These are phyloP conservation scores for Pestalotiopsis sp. DNA, from an alignment of 2,329 filamentous ascomycete genomes.

Conservation along the genomic window DNA sequence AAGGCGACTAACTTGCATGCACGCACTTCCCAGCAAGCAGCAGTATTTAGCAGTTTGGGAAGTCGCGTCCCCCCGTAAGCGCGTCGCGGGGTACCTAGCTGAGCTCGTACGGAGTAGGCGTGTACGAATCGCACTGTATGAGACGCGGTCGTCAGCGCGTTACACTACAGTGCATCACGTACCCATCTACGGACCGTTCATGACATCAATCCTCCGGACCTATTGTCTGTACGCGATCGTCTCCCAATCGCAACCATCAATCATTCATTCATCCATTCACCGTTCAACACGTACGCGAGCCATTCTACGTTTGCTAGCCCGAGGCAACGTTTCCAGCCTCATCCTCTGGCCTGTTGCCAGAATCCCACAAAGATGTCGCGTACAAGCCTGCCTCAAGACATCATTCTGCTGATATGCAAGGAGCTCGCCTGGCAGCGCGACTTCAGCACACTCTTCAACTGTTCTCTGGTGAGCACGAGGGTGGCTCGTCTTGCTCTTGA, in stretches of 20 bases:
- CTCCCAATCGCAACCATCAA: neutral
- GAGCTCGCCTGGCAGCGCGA: constrained; percentile 57
- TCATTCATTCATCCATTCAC: no score
- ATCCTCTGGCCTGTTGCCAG: neutral
- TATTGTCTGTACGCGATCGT: neutral
- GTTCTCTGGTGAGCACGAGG: constrained; percentile 53
- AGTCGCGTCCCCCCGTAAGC: constrained; percentile 12
- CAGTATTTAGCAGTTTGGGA: neutral
- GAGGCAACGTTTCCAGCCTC: neutral
- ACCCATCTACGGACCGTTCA: neutral
- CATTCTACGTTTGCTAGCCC: neutral
- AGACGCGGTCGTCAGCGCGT: neutral
- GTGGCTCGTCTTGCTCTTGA: constrained; percentile 60
- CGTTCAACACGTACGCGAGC: constrained; percentile 2
- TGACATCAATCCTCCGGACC: constrained; percentile 2
- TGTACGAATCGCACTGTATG: neutral
- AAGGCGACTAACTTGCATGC: neutral
- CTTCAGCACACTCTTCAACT: constrained; percentile 61
- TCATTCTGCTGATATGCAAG: constrained; percentile 61
- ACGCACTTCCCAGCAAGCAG: neutral
- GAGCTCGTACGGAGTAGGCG: no score
- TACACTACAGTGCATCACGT: neutral
- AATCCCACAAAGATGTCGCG: constrained; percentile 16
- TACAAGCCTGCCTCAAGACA: constrained; percentile 52
- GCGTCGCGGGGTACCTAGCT: constrained; percentile 27